A percentile compares a stretch with the other conserved stretches of the same genome.
phyloP scores from a whole-genome alignment of 1,284 basidiomycete species.

The Sanguinoderma infundibulare region DNA sequence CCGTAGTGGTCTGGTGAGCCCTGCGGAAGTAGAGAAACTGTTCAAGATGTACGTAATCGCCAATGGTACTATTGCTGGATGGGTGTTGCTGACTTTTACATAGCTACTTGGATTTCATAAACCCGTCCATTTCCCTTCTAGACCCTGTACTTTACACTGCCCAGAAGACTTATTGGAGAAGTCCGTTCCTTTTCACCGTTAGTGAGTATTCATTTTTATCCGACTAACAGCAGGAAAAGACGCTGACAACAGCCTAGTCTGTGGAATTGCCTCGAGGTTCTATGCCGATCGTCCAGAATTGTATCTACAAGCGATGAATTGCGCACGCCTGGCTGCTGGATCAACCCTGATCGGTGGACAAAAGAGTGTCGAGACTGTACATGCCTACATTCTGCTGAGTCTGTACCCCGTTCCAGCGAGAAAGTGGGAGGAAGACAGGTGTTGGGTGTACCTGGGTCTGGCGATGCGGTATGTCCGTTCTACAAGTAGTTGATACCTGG shows the following conservation, averaged over 20 bases:
- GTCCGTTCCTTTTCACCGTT: conserved; percentile 82
- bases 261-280: conserved; percentile 78
- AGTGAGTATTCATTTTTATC: conserved; percentile 52
- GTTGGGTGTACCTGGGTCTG: conserved; percentile 79
- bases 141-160: conserved; percentile 80
- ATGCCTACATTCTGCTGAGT: conserved; percentile 74
- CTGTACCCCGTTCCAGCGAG: conserved; percentile 75
- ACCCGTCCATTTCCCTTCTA: conserved; percentile 69
- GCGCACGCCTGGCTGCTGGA: conserved; percentile 74
- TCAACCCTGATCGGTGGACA: conserved; percentile 71
- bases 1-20: conserved; percentile 68
- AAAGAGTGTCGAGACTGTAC: conserved; percentile 78
- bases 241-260: conserved; percentile 50
- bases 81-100: conserved; percentile 4
- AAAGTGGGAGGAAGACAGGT: conserved; percentile 80
- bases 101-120: conserved; percentile 80
- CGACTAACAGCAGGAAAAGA: neutral
- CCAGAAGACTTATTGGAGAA: conserved; percentile 71
- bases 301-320: conserved; percentile 70
- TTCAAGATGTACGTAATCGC: conserved; percentile 82
- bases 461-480: conserved; percentile 62
- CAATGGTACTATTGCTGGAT: neutral
- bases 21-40: conserved; percentile 74
- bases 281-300: conserved; percentile 67
- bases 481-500: neutral